Evolutionary conservation across 441 rosid species (phyloP), one percentile per base, ranked within the genome.

Genomic region (Erodium chrysanthum): DNA sequence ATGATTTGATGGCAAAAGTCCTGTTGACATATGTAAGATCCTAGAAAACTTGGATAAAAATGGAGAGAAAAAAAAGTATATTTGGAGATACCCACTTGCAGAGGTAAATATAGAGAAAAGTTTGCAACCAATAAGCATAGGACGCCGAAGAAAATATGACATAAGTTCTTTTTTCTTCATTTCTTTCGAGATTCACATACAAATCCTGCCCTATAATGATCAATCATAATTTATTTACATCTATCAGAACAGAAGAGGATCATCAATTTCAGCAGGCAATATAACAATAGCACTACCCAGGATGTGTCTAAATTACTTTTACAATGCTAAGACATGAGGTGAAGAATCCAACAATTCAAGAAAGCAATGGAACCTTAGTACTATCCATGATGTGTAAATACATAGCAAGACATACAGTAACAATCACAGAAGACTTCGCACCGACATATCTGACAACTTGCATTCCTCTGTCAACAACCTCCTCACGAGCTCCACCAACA

Each of bases 311-410:
- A n/a, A n/a, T n/a, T n/a, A n/a, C 52, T 14, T 44, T 44, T 44
- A 44, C 52, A 44, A 4, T 6, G n/a, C 52, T 44, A 14, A 44
- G n/a, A 44, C 12, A 14, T 14, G n/a, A 44, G 52, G 52, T 10
- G 52, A 44, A 15, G 52, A 14, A 44, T 2, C 18, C 5, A 48
- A 48, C 56, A 48, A 48, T 48, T 48, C 18, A 48, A 48, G 20
- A 6, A 15, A 14, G 18, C 56, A 48, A 48, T 48, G 12, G 18
- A 48, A 48, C 20, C 56, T 14, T 48, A n/a, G 87, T 79, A 70
- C 84, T 79, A 67, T 85, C 96, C 65, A 90, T 68, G 64, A 90
- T 54, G 64, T 84, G 85, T 83, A 85, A 73, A 68, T 85, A 88
- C 77, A 85, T 7, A 68, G 96, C 84, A 60, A 92, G 68, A 77